Evolutionary conservation across 2,329 filamentous ascomycete genomes (phyloP).

Genomic region (Parastagonospora nodorum): DNA sequence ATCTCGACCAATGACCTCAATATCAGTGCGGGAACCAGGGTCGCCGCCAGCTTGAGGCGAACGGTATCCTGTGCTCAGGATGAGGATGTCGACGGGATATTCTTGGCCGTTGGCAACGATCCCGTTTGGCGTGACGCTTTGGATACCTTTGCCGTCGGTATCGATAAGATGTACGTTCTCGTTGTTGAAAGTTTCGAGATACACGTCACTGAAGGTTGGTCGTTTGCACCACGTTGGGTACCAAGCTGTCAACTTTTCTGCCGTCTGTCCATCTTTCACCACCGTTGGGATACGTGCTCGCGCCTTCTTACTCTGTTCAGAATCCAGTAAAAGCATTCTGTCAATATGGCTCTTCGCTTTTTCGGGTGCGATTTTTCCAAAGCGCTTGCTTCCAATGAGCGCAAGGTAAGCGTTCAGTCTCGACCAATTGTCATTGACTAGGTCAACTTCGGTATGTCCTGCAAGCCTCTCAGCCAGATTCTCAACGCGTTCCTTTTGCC

Average conservation of each 20-base stretch:
- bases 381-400: constrained; percentile 12
- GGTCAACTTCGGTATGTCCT: constrained; percentile 33
- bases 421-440: constrained; percentile 57
- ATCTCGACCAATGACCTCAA: constrained; percentile 50
- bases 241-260: constrained; percentile 60
- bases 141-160: constrained; percentile 59
- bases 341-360: constrained; percentile 46
- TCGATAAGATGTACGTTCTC: constrained; percentile 64
- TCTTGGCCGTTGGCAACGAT: constrained; percentile 54
- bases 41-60: constrained; percentile 3
- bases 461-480: constrained; percentile 51
- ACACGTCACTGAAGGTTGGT: constrained; percentile 64
- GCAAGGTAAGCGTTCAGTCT: constrained; percentile 45
- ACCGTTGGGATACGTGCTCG: constrained; percentile 53
- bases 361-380: constrained; percentile 42
- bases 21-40: constrained; percentile 16
- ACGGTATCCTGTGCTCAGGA: constrained; percentile 51
- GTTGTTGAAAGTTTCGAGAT: constrained; percentile 62
- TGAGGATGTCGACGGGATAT: constrained; percentile 54
- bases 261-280: constrained; percentile 57
- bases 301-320: constrained; percentile 48
- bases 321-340: constrained; percentile 50
- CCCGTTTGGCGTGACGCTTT: constrained; percentile 51
- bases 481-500: constrained; percentile 52
- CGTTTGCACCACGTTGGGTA: constrained; percentile 67